Conservation (phyloP, 371 early-diverging fungal species). For the Capillidium heterosporum region DNA sequence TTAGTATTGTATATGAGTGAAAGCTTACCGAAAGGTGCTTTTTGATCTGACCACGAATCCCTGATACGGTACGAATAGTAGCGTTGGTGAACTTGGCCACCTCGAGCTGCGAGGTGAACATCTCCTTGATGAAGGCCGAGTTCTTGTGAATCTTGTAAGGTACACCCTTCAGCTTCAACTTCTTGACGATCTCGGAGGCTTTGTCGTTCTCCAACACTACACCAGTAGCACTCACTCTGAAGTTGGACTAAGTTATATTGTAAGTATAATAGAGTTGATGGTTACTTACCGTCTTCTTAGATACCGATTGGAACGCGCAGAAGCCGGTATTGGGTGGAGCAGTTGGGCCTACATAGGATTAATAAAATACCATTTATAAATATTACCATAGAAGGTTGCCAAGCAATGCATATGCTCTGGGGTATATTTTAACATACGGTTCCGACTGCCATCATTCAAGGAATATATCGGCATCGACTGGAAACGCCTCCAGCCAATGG, state of each 20-base stretch:
- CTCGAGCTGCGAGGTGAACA: conserved; percentile 97
- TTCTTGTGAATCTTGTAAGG: conserved; percentile 91
- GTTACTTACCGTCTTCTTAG: conserved; percentile 33
- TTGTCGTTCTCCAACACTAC: conserved; percentile 84
- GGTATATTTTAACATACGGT: conserved; percentile 96
- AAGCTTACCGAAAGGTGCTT: conserved; percentile 45
- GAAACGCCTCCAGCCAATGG: conserved; percentile 97
- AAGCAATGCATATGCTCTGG: conserved; percentile 98
- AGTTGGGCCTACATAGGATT: conserved; percentile 32
- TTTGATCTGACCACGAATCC: conserved; percentile 97
- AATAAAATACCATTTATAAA: conserved; percentile 14
- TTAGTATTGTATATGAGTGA: neutral
- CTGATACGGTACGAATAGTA: conserved; percentile 86
- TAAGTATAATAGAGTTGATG: neutral
- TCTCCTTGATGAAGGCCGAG: conserved; percentile 97
- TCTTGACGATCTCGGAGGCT: conserved; percentile 87
- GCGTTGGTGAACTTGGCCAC: conserved; percentile 98
- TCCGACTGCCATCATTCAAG: conserved; percentile 79
- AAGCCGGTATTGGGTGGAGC: conserved; percentile 93
- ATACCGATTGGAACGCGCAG: conserved; percentile 71
- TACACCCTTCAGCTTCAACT: conserved; percentile 93
- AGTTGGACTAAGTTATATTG: conserved; percentile 27
- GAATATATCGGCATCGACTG: conserved; percentile 93
- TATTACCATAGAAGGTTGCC: conserved; percentile 76
- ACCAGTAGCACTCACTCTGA: conserved; percentile 91